Evolutionary conservation across 176 grass and related monocot genomes (phyloP), one percentile per base, ranked within the genome.

Genomic region (Paspalum vaginatum): DNA sequence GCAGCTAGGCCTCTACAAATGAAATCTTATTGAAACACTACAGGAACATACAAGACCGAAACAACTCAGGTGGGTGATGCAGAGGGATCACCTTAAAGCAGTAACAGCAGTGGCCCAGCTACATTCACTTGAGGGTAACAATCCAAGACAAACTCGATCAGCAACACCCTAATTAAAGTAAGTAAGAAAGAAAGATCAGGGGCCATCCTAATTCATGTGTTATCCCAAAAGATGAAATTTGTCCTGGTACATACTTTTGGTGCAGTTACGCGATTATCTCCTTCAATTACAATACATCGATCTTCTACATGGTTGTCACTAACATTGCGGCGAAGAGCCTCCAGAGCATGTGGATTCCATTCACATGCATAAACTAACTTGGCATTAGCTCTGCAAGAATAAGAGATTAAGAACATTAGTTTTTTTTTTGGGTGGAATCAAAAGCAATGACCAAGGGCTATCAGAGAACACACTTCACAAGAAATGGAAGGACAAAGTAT

Each of bases 341-440:
- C 63, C 67, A 98, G 70, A 48, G 95, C 95, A 87, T 98, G 76
- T 55, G 90, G 90, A 77, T 98, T 98, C 92, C 92, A 95, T 78
- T 95, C 95, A 40, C 95, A 98, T 54, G 95, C 92, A 93, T 98
- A 98, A 64, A 95, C 88, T 25, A 98, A 75, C 80, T 98, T 98
- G 60, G 92, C 95, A 81, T 65, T 87, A 67, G 95, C 90, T 83
- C 95, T 98, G 81, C 15, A 76, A 47, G 80, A 72, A 60, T 14
- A 80, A 62, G 81, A 53, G 27, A 55, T 55, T 79, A 27, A 79
- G 42, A 64, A 26, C 8, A 50, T 0, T 5, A 42, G 7, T 6
- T 44, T 84, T 68, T 48, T 51, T 0, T 11, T 10, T 21, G 5
- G 16, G 54, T 74, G 65, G 15, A 85, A 63, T 64, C 20, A 71